Evolutionary conservation across 2,329 filamentous ascomycete species (phyloP), one percentile per base, ranked within the genome.

Genomic region (Xylariaceae sp.): DNA sequence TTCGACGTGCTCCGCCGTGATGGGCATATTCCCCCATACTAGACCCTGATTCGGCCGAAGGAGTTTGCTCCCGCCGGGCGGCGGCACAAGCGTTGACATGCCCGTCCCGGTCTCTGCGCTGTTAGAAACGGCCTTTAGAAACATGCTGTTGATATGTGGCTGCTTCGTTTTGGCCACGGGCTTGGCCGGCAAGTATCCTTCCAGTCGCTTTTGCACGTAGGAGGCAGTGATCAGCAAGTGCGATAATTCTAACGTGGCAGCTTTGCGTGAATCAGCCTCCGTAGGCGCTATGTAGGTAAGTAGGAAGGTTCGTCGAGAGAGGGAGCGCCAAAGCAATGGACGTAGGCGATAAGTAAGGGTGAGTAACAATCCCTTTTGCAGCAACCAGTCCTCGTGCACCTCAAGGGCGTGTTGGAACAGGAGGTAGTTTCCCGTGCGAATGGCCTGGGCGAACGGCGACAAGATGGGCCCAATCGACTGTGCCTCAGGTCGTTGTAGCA

Each of bases 281-380:
- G 75, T 76, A 1, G 86, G 86, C 39, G 84, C 82, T n/a, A 84
- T 80, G 58, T 92, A 94, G 15, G 83, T 88, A 12, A 94, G 76
- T 9, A 92, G 72, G 68, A 95, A 96, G 0, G 86, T 83, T 60
- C 85, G 86, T 29, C 91, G 83, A 16, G 87, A 82, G 6, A 97
- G 79, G 1, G 87, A 88, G 13, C 92, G 84, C 90, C 90, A 96
- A 12, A 95, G 81, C 2, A 95, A 76, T 1, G 89, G 83, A 52
- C 94, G 87, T 54, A 92, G 86, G 49, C 89, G 83, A 65, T 89
- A 88, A 2, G 84, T 80, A 10, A 96, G 76, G 13, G 87, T 84
- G 5, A 95, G 78, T 19, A 95, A 80, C 22, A 96, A 79, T 1
- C 88, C 86, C 67, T 85, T 87, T 37, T 81, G 78, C 26, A 89